A percentile compares a stretch with the other conserved stretches of the same genome.
These are phyloP conservation scores for Borealophlyctis nickersoniae DNA, from an alignment of 192 early-diverging fungal genomes.

Conservation along the genomic window DNA sequence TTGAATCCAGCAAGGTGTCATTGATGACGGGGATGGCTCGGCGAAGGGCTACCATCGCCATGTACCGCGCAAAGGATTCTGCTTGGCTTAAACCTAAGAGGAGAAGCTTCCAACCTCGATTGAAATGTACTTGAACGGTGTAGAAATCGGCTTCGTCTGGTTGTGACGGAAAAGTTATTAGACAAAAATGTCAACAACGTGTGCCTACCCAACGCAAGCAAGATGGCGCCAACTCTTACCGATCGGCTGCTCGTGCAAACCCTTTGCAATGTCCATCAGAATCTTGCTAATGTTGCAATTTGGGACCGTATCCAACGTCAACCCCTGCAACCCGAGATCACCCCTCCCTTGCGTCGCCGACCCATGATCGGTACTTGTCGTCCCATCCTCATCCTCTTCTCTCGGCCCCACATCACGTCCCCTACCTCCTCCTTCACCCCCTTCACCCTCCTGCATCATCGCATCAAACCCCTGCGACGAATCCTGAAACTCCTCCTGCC, in stretches of 20 bases:
- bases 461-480: slow-evolving; percentile 1
- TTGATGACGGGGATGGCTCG: slow-evolving; percentile 48
- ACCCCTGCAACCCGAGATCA: slow-evolving; percentile 39
- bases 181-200: not conserved
- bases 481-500: not conserved
- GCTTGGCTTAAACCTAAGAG: slow-evolving; percentile 51
- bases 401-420: not conserved
- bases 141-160: slow-evolving; percentile 49
- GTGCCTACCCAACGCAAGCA: not conserved
- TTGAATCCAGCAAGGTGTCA: slow-evolving; percentile 50
- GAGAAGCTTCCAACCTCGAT: slow-evolving; percentile 56
- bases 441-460: not conserved
- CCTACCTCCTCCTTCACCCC: slow-evolving; percentile 1
- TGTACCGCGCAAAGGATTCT: slow-evolving; percentile 49
- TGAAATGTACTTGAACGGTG: slow-evolving; percentile 52
- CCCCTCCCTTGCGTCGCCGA: slow-evolving; percentile 2
- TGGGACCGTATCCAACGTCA: slow-evolving; percentile 46
- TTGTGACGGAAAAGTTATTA: slow-evolving; percentile 1
- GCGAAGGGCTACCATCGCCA: slow-evolving; percentile 47
- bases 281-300: slow-evolving; percentile 39
- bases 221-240: slow-evolving; percentile 15
- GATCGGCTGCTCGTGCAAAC: slow-evolving; percentile 35
- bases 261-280: slow-evolving; percentile 42
- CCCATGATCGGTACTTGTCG: not conserved
- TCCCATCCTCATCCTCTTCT: not conserved